Base-by-base conservation (phyloP, 805 yeast genomes). In the Wickerhamiella occidentalis region DNA sequence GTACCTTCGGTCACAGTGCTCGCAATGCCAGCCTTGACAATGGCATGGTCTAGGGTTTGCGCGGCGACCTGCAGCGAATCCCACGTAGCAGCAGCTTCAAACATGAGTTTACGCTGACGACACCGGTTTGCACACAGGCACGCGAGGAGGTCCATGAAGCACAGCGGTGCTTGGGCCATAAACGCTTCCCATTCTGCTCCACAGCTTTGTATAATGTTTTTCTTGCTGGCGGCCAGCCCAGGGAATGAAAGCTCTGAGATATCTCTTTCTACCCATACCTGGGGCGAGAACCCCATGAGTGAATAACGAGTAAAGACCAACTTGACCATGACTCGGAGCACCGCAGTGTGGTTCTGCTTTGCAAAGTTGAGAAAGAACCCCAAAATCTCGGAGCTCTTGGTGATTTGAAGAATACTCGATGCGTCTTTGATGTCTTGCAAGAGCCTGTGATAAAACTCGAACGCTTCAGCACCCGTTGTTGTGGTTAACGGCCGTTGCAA, bases 1-100 rank as follows among this genome's bases (percentile, higher is more conserved):
- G 55, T 53, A 11, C 36, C 45, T 3, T 40, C 19, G 30, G 3
- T n/a, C 18, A 12, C 11, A 7, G 53, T 48, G 4, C 60, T 40
- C 1, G 56, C 46, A 28, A 60, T 45, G 38, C 56, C 53, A 35
- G 47, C 30, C 5, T 62, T 55, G 30, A 58, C 64, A 6, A 75
- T 50, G 6, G 68, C 69, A 13, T 71, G 55, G 60, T 86, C 96
- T 33, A 79, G 68, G 4, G 68, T 64, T 58, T 85, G 94, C 48
- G 82, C 72, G 37, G 73, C 73, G 8, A 83, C 92, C 59, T 90
- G 96, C 28, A 85, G 66, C 1, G 86, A 73, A 63, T 90, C 96
- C 82, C 90, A 85, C 2, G 73, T 55, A 42, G 73, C 58, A 49
- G 78, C 59, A 58, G 74, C 68, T 58, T 79, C 69, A 54, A 79